Evolutionary conservation across 495 filamentous ascomycete genomes (phyloP).

Genomic region (Hypoxylon lienhwacheense): DNA sequence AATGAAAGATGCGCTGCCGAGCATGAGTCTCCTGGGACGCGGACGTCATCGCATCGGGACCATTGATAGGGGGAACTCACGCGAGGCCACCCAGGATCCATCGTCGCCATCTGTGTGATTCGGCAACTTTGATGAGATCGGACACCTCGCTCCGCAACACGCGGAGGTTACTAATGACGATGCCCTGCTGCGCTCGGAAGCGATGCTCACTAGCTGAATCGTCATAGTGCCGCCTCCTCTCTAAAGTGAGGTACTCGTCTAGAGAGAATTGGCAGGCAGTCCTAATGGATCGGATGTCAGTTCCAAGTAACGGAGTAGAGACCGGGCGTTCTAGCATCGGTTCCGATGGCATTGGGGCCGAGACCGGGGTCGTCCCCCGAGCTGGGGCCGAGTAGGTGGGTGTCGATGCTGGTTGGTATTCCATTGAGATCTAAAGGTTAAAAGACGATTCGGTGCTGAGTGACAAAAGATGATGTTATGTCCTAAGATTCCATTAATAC

Average conservation of each 20-base stretch:
- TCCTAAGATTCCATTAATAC: too few relatives aligned
- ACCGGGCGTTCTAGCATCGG: constrained; percentile 19
- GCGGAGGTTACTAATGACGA: constrained; percentile 41
- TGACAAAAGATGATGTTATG: too few relatives aligned
- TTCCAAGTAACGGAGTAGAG: constrained; percentile 18
- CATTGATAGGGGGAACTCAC: constrained; percentile 39
- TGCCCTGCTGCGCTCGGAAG: constrained; percentile 39
- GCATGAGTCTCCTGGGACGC: neutral
- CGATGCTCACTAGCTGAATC: constrained; percentile 31
- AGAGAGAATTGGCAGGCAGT: constrained; percentile 38
- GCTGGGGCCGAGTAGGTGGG: constrained; percentile 28
- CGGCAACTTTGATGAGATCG: constrained; percentile 36
- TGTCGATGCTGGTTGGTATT: constrained; percentile 19
- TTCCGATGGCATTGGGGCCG: constrained; percentile 11
- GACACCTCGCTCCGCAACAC: constrained; percentile 37
- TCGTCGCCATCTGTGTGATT: constrained; percentile 47
- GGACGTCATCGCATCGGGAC: neutral
- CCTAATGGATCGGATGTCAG: constrained; percentile 27
- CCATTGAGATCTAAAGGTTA: too few relatives aligned
- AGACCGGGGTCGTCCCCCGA: constrained; percentile 7
- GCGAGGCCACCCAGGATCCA: constrained; percentile 46
- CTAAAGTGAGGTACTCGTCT: constrained; percentile 42
- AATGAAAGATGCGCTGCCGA: constrained; percentile 45
- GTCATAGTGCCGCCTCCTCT: constrained; percentile 26
- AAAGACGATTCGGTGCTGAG: too few relatives aligned